phyloP scores from a whole-genome alignment of 2,329 filamentous ascomycete genomes.

The Talaromyces sp. region DNA sequence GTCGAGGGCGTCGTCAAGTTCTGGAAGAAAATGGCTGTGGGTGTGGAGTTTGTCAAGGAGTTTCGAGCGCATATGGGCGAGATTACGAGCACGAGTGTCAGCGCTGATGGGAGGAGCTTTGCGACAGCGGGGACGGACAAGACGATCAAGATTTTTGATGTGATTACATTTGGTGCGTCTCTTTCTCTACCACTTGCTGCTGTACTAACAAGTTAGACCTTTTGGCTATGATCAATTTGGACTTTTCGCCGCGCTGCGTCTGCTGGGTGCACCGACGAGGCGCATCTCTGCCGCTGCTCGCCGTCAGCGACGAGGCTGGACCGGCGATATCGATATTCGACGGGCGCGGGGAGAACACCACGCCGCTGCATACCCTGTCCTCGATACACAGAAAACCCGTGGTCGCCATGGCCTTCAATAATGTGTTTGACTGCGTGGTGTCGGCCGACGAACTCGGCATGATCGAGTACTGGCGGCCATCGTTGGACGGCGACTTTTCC shows the following conservation, averaged over 20 bases:
- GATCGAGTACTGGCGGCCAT: slow-evolving; percentile 91
- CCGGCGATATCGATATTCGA: slow-evolving; percentile 79
- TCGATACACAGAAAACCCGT: slow-evolving; percentile 78
- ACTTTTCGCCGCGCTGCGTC: slow-evolving; percentile 68
- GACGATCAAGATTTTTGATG: slow-evolving; percentile 53
- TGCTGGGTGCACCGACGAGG: slow-evolving; percentile 91
- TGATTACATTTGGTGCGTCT: slow-evolving; percentile 66
- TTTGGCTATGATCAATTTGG: slow-evolving; percentile 72
- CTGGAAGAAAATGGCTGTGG: slow-evolving; percentile 91
- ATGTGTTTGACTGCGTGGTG: slow-evolving; percentile 80
- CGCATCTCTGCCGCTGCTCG: slow-evolving; percentile 79
- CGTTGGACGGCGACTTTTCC: slow-evolving; percentile 58
- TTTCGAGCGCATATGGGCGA: slow-evolving; percentile 87
- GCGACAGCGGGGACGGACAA: slow-evolving; percentile 68
- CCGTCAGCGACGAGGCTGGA: slow-evolving; percentile 70
- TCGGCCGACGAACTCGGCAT: slow-evolving; percentile 87
- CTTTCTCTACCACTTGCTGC: slow-evolving; percentile 2
- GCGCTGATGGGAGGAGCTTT: slow-evolving; percentile 86
- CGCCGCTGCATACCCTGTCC: slow-evolving; percentile 71
- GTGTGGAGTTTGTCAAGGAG: slow-evolving; percentile 97
- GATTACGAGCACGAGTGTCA: slow-evolving; percentile 77
- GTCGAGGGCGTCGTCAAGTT: slow-evolving; percentile 97
- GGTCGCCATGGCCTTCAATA: slow-evolving; percentile 82
- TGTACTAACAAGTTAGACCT: slow-evolving; percentile 52
- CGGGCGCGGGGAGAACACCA: slow-evolving; percentile 73